Evolutionary conservation across 306 rosid species (phyloP).

Genomic region (Betula pendula): DNA sequence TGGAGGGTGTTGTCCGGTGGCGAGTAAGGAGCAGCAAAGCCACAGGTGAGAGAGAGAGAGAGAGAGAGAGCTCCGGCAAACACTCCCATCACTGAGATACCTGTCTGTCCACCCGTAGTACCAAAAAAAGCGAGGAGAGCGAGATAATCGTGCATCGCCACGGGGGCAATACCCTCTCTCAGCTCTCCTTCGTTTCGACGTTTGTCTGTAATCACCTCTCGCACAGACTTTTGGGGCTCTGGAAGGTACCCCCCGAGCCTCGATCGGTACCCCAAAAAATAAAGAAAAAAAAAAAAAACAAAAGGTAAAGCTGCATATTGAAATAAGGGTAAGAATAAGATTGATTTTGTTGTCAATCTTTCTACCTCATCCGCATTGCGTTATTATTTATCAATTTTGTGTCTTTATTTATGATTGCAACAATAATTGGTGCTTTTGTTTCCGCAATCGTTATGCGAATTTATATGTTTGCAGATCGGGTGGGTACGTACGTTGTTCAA

Average conservation of each 20-base stretch:
- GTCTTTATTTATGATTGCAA: background rate
- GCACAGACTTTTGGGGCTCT: background rate
- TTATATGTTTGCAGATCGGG: background rate
- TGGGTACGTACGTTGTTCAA: background rate
- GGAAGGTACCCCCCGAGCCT: background rate
- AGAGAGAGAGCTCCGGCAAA: background rate
- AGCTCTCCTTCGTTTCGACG: background rate
- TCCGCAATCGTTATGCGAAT: background rate
- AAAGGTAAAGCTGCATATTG: background rate
- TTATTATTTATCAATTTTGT: background rate
- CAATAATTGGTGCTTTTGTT: background rate
- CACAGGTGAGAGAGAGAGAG: background rate
- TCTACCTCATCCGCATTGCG: background rate
- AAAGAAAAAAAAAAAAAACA: no score
- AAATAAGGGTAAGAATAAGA: background rate
- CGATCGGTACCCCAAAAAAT: background rate
- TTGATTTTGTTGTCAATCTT: background rate
- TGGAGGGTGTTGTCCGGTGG: background rate
- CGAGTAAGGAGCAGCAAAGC: background rate
- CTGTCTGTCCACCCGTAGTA: background rate
- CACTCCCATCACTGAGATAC: background rate
- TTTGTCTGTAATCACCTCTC: background rate
- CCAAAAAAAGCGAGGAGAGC: no score
- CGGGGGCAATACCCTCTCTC: constrained; percentile 9
- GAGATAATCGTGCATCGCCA: constrained; percentile 18